Evolutionary conservation across 2,329 filamentous ascomycete species (phyloP).

Genomic region (Fusarium floridanum): DNA sequence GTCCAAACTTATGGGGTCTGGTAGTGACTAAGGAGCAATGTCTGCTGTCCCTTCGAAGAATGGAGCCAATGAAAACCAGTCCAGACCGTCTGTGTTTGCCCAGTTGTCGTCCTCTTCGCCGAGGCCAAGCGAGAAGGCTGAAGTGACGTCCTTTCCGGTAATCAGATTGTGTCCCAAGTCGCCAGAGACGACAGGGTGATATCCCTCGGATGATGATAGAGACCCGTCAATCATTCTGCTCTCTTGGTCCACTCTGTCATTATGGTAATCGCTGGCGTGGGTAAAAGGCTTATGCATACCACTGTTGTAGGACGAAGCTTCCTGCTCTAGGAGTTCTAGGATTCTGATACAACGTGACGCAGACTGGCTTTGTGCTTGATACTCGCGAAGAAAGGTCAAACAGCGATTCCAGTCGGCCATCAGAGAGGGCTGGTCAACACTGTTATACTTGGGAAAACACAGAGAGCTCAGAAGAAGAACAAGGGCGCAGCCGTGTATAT

Average conservation of each 20-base stretch:
- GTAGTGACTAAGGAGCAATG: neutral
- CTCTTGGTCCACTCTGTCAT: neutral
- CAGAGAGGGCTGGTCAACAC: neutral
- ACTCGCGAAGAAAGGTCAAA: neutral
- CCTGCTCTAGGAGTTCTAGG: neutral
- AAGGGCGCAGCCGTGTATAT: neutral
- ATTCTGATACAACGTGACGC: neutral
- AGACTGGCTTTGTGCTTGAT: neutral
- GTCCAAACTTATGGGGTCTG: too few relatives aligned
- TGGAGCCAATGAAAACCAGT: neutral
- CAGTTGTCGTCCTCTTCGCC: neutral
- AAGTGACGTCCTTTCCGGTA: neutral
- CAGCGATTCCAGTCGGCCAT: neutral
- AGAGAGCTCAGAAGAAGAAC: neutral
- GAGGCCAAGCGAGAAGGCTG: neutral
- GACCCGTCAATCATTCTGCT: neutral
- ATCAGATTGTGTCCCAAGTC: neutral
- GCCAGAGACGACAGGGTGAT: neutral
- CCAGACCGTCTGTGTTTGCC: neutral
- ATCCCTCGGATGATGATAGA: neutral
- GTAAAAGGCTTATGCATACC: neutral
- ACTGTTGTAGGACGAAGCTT: neutral
- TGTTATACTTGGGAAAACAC: neutral
- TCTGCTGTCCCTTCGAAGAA: neutral
- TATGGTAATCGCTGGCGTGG: neutral